Percentiles rank a stretch among this genome's conserved stretches.
phyloP scores from a whole-genome alignment of 1,284 basidiomycete genomes.

The Lentinus polychrous region DNA sequence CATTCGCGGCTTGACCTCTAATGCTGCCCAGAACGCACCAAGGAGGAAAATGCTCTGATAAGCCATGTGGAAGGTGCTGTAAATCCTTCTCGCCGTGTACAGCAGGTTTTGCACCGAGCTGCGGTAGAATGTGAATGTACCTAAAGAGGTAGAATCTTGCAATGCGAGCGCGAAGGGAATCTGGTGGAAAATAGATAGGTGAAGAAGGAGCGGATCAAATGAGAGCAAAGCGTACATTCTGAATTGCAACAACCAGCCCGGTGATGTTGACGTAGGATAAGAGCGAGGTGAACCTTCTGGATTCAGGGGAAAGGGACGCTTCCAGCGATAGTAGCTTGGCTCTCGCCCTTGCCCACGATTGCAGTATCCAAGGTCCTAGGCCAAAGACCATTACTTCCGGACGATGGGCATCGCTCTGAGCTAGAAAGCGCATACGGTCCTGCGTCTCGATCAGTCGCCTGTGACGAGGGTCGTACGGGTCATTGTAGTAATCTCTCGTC shows the following conservation, averaged over 20 bases:
- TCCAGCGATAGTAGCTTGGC: slow-evolving; percentile 26
- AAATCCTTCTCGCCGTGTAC: slow-evolving; percentile 51
- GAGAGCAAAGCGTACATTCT: slow-evolving; percentile 48
- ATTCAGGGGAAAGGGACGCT: slow-evolving; percentile 12
- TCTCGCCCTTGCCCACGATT: slow-evolving; percentile 62
- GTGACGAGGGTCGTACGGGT: slow-evolving; percentile 43
- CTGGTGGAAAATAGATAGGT: slow-evolving; percentile 27
- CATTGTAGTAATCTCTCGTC: slow-evolving; percentile 34
- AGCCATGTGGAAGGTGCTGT: slow-evolving; percentile 57
- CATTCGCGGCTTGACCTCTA: slow-evolving; percentile 59
- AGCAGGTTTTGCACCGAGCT: slow-evolving; percentile 68
- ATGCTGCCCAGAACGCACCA: slow-evolving; percentile 73
- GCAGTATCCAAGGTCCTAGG: slow-evolving; percentile 73
- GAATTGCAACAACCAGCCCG: slow-evolving; percentile 54
- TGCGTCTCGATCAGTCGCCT: slow-evolving; percentile 57
- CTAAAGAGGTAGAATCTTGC: slow-evolving; percentile 63
- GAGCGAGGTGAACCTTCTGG: slow-evolving; percentile 10
- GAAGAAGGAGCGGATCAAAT: slow-evolving; percentile 8
- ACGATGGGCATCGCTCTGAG: slow-evolving; percentile 60
- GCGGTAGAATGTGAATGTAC: slow-evolving; percentile 71
- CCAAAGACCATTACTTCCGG: slow-evolving; percentile 77
- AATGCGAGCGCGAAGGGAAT: slow-evolving; percentile 66
- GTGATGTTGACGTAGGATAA: slow-evolving; percentile 40
- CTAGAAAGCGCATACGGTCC: slow-evolving; percentile 66
- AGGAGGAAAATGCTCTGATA: slow-evolving; percentile 78